These are phyloP conservation scores for Cladophialophora chaetospira DNA, from an alignment of 2,329 filamentous ascomycete genomes.

Conservation along the genomic window DNA sequence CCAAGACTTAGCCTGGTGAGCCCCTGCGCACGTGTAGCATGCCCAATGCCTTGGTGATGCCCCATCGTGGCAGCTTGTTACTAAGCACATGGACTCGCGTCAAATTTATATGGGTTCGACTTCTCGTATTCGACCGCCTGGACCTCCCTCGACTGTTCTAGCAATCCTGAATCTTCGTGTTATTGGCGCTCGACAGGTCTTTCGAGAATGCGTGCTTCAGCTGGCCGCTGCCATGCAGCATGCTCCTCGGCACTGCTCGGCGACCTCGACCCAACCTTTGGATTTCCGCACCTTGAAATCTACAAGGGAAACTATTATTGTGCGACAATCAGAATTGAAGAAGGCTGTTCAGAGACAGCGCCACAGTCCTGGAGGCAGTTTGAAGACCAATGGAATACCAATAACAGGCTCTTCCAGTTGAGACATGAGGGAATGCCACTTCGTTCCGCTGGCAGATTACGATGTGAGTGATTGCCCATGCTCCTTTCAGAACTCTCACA, in stretches of 20 bases:
- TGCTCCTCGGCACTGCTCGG: neutral
- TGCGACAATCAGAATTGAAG: no score
- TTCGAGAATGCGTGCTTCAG: neutral
- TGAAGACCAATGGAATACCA: neutral
- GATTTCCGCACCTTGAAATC: no score
- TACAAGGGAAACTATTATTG: no score
- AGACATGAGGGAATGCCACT: conserved; percentile 6
- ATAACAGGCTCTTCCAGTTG: neutral
- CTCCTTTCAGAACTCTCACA: neutral
- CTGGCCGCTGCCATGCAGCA: neutral
- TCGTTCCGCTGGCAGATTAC: conserved; percentile 4
- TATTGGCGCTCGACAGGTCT: neutral
- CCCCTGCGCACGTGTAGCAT: neutral
- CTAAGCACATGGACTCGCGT: no score
- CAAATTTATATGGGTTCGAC: no score
- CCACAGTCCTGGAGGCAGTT: neutral
- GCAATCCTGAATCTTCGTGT: neutral
- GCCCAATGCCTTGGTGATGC: no score
- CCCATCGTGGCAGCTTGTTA: no score
- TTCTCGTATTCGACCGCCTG: neutral
- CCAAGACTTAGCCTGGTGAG: neutral
- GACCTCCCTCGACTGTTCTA: neutral
- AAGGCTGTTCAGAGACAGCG: neutral
- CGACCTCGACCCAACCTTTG: neutral
- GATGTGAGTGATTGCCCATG: neutral